Base-by-base conservation (phyloP, 2,329 filamentous ascomycete species). In the Diaporthe humulicola region DNA sequence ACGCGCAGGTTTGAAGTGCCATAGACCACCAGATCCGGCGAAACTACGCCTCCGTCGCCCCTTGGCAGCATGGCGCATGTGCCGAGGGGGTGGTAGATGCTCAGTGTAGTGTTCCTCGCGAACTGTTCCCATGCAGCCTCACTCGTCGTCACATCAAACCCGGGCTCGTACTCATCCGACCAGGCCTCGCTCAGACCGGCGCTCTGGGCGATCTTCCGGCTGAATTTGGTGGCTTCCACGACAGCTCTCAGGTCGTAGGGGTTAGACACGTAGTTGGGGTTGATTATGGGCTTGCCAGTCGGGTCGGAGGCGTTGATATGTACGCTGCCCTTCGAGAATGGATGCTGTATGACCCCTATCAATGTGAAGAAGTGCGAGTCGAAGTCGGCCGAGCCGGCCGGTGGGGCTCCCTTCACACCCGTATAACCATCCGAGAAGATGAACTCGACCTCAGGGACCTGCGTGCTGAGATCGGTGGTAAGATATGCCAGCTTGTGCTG, bases 31-130 rank as follows among this genome's bases (percentile, higher is more conserved):
- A 75, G 50, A 28, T 74, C 50, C 66, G 45, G 64, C 28, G 66
- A 67, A 40, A 75, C 74, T 25, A 74, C 74, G 19, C 71, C 74
- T 19, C 71, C 66, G 14, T 75, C 56, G 8, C 4, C 72, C 25
- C 30, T 73, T 45, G 72, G 74, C 57, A 75, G 38, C 74, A 74
- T 70, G n/a, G 58, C 64, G 33, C 74, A 74, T 2, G 70, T 73
- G 7, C 74, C 64, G 3, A 64, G 50, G 4, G 66, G 66, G 19
- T 75, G 74, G 17, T 60, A 71, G 22, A 52, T 61, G 45, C 70
- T 71, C 30, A 40, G 8, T 15, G 42, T 60, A 17, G 56, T 60
- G 17, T 69, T 69, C n/a, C 70, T 38, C 15, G 70, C 70, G n/a
- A 71, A 71, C 56, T 61, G 56, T 17, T 71, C 70, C 56, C 57